Evolutionary conservation across 108 stramenopile genomes (phyloP), one percentile per base, ranked within the genome.

Genomic region (Schizochytrium sp.): DNA sequence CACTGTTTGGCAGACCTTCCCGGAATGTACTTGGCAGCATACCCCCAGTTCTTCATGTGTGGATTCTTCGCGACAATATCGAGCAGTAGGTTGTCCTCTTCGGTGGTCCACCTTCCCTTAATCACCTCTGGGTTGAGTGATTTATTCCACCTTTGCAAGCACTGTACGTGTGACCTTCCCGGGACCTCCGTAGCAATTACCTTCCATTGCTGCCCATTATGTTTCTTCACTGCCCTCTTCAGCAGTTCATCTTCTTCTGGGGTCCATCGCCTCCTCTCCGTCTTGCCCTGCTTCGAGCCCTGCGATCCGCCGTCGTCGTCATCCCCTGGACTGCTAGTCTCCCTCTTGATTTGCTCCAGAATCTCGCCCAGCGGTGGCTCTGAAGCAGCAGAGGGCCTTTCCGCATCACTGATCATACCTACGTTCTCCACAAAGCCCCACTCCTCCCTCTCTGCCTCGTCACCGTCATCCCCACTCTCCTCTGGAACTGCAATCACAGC

Each of bases 131-230:
- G 94, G 15, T 90, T 87, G 19, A 94, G 90, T 40, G 93, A 93
- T 59, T 94, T 94, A 19, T 93, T 88, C 94, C 94, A 94, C 5
- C 94, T 89, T 47, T 94, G 94, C 8, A 94, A 90, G 92, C 94
- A 94, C 89, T 94, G 94, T 3, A 92, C 92, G 28, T 87, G 55
- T 0, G 87, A 87, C 55, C 87, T 56, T 56, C 87, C 87, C 10
- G 87, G 87, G 28, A 87, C 87, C 87, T 44, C 42, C 2, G n/a
- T 41, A 0, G 87, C 87, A 0, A 87, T 56, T 4, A 13, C 15
- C 38, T 56, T 56, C 87, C 87, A 87, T 41, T 87, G 87, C 57
- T 38, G 13, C 1, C 55, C 7, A 56, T 56, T 56, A 7, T 17
- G 41, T 38, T 40, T 58, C 13, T 56, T 38, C 55, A 87, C 87